phyloP scores from a whole-genome alignment of 2,329 filamentous ascomycete genomes.

The Bipolaris cookei region DNA sequence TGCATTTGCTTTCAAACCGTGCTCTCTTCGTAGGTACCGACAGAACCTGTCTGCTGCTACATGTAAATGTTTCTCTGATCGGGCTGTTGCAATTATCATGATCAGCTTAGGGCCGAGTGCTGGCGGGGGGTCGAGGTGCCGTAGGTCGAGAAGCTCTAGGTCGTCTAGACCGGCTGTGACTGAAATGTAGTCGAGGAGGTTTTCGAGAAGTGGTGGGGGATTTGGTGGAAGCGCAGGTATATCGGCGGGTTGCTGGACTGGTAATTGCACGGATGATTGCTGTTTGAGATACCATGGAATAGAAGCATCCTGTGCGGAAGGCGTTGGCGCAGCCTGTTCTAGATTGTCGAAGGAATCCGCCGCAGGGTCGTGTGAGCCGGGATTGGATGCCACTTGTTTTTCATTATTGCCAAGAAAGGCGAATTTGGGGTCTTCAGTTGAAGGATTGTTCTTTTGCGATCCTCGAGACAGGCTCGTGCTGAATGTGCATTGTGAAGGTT shows the following conservation, averaged over 20 bases:
- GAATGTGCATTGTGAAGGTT: slow-evolving; percentile 26
- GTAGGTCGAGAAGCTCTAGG: slow-evolving; percentile 80
- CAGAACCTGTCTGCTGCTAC: slow-evolving; percentile 89
- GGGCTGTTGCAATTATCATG: slow-evolving; percentile 90
- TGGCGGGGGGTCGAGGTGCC: slow-evolving; percentile 81
- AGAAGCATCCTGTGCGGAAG: slow-evolving; percentile 20
- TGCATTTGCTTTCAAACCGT: slow-evolving; percentile 76
- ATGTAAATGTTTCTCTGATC: slow-evolving; percentile 91
- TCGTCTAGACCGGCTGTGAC: slow-evolving; percentile 87
- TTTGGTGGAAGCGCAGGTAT: slow-evolving; percentile 70
- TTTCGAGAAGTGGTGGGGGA: slow-evolving; percentile 72
- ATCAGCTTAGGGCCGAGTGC: slow-evolving; percentile 87
- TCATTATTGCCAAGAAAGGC: slow-evolving; percentile 15
- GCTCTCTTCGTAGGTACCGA: slow-evolving; percentile 77
- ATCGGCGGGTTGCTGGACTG: slow-evolving; percentile 59
- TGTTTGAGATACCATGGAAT: slow-evolving; percentile 84
- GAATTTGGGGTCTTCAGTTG: slow-evolving; percentile 22
- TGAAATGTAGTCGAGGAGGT: slow-evolving; percentile 78
- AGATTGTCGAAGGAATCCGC: neutral
- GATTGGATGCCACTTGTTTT: neutral
- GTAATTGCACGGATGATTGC: slow-evolving; percentile 37
- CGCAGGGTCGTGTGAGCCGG: slow-evolving; percentile 1
- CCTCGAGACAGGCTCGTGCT: slow-evolving; percentile 24
- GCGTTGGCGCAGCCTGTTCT: slow-evolving; percentile 11
- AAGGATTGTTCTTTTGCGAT: slow-evolving; percentile 23